Base-by-base conservation (phyloP, 306 rosid genomes). In the Hippophae rhamnoides region DNA sequence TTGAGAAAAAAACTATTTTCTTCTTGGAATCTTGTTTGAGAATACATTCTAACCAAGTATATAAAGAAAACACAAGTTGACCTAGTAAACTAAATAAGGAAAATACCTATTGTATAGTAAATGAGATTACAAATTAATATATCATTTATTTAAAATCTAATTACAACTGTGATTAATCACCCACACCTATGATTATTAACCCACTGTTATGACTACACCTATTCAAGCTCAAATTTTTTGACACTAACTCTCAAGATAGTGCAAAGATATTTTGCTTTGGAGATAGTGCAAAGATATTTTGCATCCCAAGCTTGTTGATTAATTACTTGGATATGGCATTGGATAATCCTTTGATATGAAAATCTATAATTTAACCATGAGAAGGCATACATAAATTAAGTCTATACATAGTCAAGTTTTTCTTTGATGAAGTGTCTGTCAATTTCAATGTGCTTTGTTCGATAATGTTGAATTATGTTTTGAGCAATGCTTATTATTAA, bases 221-320 rank as follows among this genome's bases (percentile, higher is more conserved):
- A 25, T 13, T 23, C 18, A 2, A 53, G 2, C 18, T 38, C 42
- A 11, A 3, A 41, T 10, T 0, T 9, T 14, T 5, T 12, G 8
- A 58, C 50, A 58, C 62, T 58, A 12, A 13, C 27, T 25, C 62
- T 58, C 62, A 42, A 58, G 50, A 8, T 58, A 13, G 50, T 9
- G 6, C 0, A 8, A 13, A 58, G 2, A 58, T 5, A 43, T 18
- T 43, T 8, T 1, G n/a, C 49, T n/a, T n/a, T n/a, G n/a, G n/a
- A 58, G 50, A 8, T 58, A 13, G 50, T 9, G 6, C 0, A 8
- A 13, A 58, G 2, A 58, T 5, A 43, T 18, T 43, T 8, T 1
- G n/a, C 49, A 58, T 42, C 6, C 62, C 47, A 8, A 57, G 12
- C 61, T 12, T 57, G 61, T 57, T 10, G 40, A 57, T 8, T 11